A percentile compares a stretch with the other conserved stretches of the same genome.
phyloP scores from a whole-genome alignment of 192 early-diverging fungal species.

The Coemansia sp. region DNA sequence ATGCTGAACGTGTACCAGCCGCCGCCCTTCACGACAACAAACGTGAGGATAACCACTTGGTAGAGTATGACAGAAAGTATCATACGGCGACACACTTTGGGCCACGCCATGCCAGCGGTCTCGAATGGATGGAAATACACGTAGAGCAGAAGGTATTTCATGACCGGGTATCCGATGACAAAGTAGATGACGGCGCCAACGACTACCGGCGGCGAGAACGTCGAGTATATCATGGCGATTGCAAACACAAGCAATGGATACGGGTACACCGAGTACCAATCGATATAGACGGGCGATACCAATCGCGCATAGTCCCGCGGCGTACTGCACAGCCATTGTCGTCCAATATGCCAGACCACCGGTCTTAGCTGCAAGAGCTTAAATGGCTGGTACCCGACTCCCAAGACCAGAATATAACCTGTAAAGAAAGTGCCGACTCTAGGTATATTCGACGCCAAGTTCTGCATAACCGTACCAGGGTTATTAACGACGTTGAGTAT shows the following conservation, averaged over 20 bases:
- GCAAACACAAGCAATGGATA: constrained; percentile 74
- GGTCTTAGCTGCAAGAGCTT: constrained; percentile 72
- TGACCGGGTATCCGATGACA: constrained; percentile 66
- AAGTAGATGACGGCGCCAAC: constrained; percentile 73
- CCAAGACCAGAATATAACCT: constrained; percentile 73
- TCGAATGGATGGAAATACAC: constrained; percentile 80
- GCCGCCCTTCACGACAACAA: constrained; percentile 57
- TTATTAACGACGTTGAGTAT: constrained; percentile 68
- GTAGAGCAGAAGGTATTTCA: constrained; percentile 80
- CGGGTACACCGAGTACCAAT: constrained; percentile 74
- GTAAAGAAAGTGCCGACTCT: constrained; percentile 79
- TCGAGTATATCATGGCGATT: constrained; percentile 77
- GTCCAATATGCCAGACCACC: constrained; percentile 62
- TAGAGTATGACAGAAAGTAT: constrained; percentile 69
- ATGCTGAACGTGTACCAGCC: constrained; percentile 54
- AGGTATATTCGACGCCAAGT: constrained; percentile 69
- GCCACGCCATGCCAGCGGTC: constrained; percentile 73
- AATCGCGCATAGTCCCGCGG: constrained; percentile 81
- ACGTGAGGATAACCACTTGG: constrained; percentile 66
- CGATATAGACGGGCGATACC: constrained; percentile 69
- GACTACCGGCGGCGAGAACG: constrained; percentile 74
- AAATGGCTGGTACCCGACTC: constrained; percentile 72
- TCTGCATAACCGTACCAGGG: constrained; percentile 64
- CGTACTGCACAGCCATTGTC: constrained; percentile 69
- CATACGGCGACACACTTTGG: constrained; percentile 71